phyloP scores from a whole-genome alignment of 352 stramenopile genomes.

The Phytophthora fragariaefolia region DNA sequence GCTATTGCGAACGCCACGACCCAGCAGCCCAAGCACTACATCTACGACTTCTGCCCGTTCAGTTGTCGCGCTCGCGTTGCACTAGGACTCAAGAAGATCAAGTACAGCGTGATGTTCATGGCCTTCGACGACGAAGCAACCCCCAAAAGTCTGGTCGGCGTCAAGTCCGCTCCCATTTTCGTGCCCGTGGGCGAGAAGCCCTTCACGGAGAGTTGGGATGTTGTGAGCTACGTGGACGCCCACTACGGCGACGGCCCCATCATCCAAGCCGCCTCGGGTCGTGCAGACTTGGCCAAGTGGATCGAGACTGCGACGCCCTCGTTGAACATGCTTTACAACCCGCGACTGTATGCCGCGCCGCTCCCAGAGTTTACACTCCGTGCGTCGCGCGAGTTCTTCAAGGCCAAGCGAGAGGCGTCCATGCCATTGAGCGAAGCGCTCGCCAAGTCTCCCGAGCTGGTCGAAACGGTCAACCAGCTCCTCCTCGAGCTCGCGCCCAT shows the following conservation, averaged over 20 bases:
- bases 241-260: slow-evolving; percentile 45
- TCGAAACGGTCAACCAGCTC: slow-evolving; percentile 44
- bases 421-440: slow-evolving; percentile 43
- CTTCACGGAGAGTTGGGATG: slow-evolving; percentile 59
- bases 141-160: slow-evolving; percentile 47
- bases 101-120: slow-evolving; percentile 44
- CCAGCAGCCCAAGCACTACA: slow-evolving; percentile 43
- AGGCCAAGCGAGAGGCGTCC: slow-evolving; percentile 43
- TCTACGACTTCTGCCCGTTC: slow-evolving; percentile 60
- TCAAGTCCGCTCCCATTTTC: slow-evolving; percentile 53
- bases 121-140: slow-evolving; percentile 56
- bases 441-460: slow-evolving; percentile 43
- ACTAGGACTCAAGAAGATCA: slow-evolving; percentile 48
- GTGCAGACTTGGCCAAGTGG: slow-evolving; percentile 52
- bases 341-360: slow-evolving; percentile 40
- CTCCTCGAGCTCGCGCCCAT: slow-evolving; percentile 42
- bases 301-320: slow-evolving; percentile 33
- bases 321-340: slow-evolving; percentile 46
- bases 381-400: slow-evolving; percentile 52
- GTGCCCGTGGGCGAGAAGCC: slow-evolving; percentile 38
- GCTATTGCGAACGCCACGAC: not conserved
- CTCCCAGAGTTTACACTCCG: slow-evolving; percentile 50
- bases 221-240: slow-evolving; percentile 55
- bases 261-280: slow-evolving; percentile 37
- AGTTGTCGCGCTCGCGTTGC: slow-evolving; percentile 39